Evolutionary conservation across 2,329 filamentous ascomycete genomes (phyloP), one percentile per base, ranked within the genome.

Genomic region (Escovopsis sp.): DNA sequence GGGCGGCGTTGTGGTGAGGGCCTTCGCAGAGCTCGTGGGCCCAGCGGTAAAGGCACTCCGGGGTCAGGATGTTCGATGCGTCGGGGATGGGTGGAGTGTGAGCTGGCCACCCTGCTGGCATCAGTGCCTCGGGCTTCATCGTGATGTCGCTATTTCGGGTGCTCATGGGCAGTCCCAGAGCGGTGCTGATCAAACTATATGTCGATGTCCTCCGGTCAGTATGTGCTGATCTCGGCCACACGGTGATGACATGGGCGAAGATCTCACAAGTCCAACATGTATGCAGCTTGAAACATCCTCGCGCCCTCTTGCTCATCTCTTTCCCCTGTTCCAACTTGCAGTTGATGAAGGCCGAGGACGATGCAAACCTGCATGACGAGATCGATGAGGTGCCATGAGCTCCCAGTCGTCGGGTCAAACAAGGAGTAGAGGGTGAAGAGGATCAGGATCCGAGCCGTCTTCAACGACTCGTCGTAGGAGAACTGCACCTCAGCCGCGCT

Each of bases 301-400:
- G 15, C 12, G 15, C 29, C 27, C 20, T 30, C 13, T 15, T 25
- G 7, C 33, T 40, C 33, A 27, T 15, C n/a, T 8, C 11, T 15
- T 31, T 37, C 39, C 30, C 25, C 15, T 11, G 24, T n/a, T 14
- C 34, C 34, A n/a, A 35, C n/a, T 10, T 37, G 39, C 13, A 41
- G 25, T 10, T 37, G 39, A 11, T 41, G 39, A 14, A 36, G 35
- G 6, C 39, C 39, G 10, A 41, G 20, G 6, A 33, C 29, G 15
- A 43, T 37, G 37, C 29, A 43, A 25, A 13, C 41, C 33, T 43
- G 41, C 11, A 24, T 43, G 25, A 30, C 41, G 30, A 43, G 41
- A 15, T 43, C 41, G 14, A 43, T 37, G 7, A 43, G 33, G 15
- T 43, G 41, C 41, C 41, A 43, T 12, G 41, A 43, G 14, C 13